Base-by-base conservation (phyloP, 805 yeast species). In the Zygotorulaspora danielsina region DNA sequence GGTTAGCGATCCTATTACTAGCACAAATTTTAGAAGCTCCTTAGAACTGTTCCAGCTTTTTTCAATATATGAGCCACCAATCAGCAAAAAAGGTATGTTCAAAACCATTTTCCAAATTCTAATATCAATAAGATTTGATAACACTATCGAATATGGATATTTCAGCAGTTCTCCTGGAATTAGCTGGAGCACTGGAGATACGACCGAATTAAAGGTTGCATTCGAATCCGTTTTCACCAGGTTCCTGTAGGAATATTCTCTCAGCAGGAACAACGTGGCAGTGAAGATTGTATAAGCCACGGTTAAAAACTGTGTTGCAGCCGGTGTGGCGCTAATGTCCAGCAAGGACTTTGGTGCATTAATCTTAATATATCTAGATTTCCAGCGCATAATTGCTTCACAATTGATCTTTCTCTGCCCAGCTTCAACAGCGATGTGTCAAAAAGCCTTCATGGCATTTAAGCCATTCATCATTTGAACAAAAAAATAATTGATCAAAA, bases 11-110 rank as follows among this genome's bases (percentile, higher is more conserved):
- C 85, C 78, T 18, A 74, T 61, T 4, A 71, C 55, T 6, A 69
- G 32, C 6, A 74, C 55, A 54, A 77, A 81, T 46, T 66, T 67
- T 10, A 71, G 50, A 45, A 76, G 63, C 48, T 78, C 83, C 31
- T 54, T 63, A 1, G 60, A 44, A 19, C 75, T 52, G 3, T 81
- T 76, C 88, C 89, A 82, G 27, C 74, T 69, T 44, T 71, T 70
- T 53, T 82, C 89, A 48, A 81, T 70, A 62, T 78, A 82, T 36
- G 73, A 67, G 3, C 85, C 86, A 24, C 82, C 72, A n/a, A 81
- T 51, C 9, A 75, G 42, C 24, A 79, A 62, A 50, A 75, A 76
- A 34, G 67, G 55, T 32, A 76, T 46, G 19, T 79, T 76, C 4
- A 72, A 38, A 11, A 72, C 3, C 43, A 73, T 73, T 28, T 72